Evolutionary conservation across 768 basidiomycete species (phyloP).

Genomic region (Zangia roseola): DNA sequence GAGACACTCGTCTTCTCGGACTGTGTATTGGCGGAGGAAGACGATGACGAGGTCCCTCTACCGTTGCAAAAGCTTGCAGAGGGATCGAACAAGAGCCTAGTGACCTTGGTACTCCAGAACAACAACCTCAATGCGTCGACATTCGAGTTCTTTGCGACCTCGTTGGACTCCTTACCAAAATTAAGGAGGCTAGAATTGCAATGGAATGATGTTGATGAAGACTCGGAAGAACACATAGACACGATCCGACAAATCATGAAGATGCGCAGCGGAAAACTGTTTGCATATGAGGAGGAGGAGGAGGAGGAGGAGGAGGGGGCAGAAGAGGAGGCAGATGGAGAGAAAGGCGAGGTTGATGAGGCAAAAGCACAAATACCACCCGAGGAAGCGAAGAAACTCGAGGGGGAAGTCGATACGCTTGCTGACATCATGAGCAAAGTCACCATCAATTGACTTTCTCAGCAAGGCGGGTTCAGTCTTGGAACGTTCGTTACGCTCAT

Average conservation of each 20-base stretch:
- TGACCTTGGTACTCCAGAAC: conserved; percentile 82
- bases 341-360: conserved; percentile 26
- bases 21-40: conserved; percentile 73
- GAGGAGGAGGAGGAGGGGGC: conserved; percentile 68
- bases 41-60: conserved; percentile 74
- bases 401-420: conserved; percentile 52
- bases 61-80: conserved; percentile 58
- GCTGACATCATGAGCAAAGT: conserved; percentile 69
- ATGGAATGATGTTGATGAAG: conserved; percentile 86
- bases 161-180: conserved; percentile 57
- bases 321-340: conserved; percentile 49
- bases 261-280: conserved; percentile 63
- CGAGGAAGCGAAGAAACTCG: conserved; percentile 26
- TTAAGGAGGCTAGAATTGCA: conserved; percentile 80
- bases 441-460: conserved; percentile 35
- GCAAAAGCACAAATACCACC: conserved; percentile 20
- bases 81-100: conserved; percentile 74
- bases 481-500: neutral
- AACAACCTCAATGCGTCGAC: conserved; percentile 80
- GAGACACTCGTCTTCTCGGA: conserved; percentile 87
- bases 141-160: conserved; percentile 64
- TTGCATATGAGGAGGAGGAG: conserved; percentile 78
- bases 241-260: conserved; percentile 54
- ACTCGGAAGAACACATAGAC: conserved; percentile 56
- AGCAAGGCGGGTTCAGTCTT: neutral